Evolutionary conservation across 176 grass and related monocot genomes (phyloP).

Genomic region (Bolboschoenus planiculmis): DNA sequence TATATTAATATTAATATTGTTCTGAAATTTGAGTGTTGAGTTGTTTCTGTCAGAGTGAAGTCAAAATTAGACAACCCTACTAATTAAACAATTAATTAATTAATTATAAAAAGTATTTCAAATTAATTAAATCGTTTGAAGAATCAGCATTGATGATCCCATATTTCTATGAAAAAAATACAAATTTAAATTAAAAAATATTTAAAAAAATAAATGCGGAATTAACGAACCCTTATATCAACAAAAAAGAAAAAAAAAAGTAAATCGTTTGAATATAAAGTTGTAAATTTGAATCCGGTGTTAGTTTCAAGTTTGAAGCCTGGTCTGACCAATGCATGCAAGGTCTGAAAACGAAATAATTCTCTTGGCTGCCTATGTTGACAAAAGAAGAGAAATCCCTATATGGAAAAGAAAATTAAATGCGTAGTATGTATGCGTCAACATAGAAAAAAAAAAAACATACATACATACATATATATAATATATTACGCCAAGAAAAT

Average conservation of each 20-base stretch:
- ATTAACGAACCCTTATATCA: too few relatives aligned
- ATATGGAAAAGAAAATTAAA: background rate
- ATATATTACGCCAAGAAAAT: too few relatives aligned
- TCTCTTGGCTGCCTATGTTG: background rate
- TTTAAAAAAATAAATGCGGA: too few relatives aligned
- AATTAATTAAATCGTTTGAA: too few relatives aligned
- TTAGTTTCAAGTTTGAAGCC: background rate
- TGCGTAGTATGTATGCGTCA: background rate
- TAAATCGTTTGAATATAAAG: too few relatives aligned
- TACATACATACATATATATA: too few relatives aligned
- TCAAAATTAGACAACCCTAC: background rate
- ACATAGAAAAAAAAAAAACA: background rate
- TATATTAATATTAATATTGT: background rate
- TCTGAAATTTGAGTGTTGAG: background rate
- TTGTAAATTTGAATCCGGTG: background rate
- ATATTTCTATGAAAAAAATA: too few relatives aligned
- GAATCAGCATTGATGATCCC: too few relatives aligned
- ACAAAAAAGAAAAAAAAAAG: too few relatives aligned
- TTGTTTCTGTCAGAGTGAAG: background rate
- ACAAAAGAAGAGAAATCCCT: background rate
- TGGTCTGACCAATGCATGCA: slow-evolving; percentile 2
- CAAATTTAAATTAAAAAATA: too few relatives aligned
- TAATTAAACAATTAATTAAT: too few relatives aligned
- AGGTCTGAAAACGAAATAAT: slow-evolving; percentile 10
- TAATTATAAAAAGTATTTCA: too few relatives aligned